Percentiles rank a stretch among this genome's conserved stretches.
Conservation (phyloP, 768 basidiomycete genomes). For the Botryobasidium botryosum region DNA sequence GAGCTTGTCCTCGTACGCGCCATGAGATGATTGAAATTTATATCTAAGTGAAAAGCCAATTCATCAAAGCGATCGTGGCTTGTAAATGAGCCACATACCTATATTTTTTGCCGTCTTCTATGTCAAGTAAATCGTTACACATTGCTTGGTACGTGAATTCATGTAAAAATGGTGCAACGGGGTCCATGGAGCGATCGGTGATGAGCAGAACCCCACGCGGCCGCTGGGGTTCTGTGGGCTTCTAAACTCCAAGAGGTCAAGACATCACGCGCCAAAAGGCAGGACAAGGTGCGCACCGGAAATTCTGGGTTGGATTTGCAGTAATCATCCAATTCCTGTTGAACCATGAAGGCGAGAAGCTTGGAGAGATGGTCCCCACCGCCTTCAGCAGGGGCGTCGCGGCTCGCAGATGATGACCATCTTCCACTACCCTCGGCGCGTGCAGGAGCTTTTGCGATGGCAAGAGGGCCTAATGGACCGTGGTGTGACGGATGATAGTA, state of each 20-base stretch:
- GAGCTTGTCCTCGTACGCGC: conserved; percentile 74
- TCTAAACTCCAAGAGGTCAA: conserved; percentile 13
- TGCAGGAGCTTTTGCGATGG: conserved; percentile 26
- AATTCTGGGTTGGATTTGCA: conserved; percentile 76
- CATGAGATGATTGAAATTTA: conserved; percentile 77
- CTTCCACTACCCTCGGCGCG: conserved; percentile 45
- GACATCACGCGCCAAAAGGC: not conserved
- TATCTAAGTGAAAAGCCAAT: conserved; percentile 35
- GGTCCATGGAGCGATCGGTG: conserved; percentile 95
- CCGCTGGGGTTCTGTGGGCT: conserved; percentile 29
- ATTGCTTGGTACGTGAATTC: conserved; percentile 99
- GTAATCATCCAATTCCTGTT: conserved; percentile 69
- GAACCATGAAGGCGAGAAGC: conserved; percentile 72
- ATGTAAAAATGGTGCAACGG: conserved; percentile 75
- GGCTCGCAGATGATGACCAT: conserved; percentile 67
- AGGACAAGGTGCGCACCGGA: conserved; percentile 37
- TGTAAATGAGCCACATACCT: conserved; percentile 35
- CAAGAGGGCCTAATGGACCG: conserved; percentile 68
- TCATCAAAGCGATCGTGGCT: not conserved
- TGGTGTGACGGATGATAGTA: conserved; percentile 81
- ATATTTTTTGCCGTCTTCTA: conserved; percentile 75
- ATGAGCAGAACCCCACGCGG: conserved; percentile 73
- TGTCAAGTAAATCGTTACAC: conserved; percentile 84
- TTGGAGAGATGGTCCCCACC: conserved; percentile 61
- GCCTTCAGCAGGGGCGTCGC: conserved; percentile 50